These are phyloP conservation scores for Metarhizium anisopliae DNA, from an alignment of 2,329 filamentous ascomycete species.

Conservation along the genomic window DNA sequence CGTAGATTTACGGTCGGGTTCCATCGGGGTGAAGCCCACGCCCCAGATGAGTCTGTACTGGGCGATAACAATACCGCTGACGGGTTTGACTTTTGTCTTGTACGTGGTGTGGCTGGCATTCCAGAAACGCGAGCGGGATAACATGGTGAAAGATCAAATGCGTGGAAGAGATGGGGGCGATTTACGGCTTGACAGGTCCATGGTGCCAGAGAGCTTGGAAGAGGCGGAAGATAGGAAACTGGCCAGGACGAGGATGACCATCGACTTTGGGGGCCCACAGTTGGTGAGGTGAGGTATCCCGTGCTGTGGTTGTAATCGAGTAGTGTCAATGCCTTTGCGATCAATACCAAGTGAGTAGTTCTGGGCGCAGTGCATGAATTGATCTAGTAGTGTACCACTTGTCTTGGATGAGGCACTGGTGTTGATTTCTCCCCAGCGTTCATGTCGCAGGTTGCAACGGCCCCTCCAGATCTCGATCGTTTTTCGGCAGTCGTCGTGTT, in stretches of 20 bases:
- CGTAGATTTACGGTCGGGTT: conserved; percentile 9
- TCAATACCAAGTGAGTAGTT: too few species aligned
- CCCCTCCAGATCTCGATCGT: too few species aligned
- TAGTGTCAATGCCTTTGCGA: too few species aligned
- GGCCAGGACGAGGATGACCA: background rate
- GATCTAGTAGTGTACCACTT: too few species aligned
- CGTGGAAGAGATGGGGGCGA: background rate
- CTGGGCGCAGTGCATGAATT: too few species aligned
- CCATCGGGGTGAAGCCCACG: conserved; percentile 20
- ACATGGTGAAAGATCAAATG: conserved; percentile 4
- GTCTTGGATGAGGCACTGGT: too few species aligned
- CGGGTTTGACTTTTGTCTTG: conserved; percentile 23
- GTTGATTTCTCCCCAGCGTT: too few species aligned
- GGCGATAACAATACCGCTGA: conserved; percentile 30
- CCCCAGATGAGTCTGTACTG: conserved; percentile 32
- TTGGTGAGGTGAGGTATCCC: background rate
- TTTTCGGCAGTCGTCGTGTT: too few species aligned
- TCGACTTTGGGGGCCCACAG: background rate
- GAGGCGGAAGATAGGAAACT: background rate
- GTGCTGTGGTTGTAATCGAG: too few species aligned
- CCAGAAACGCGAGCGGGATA: conserved; percentile 15
- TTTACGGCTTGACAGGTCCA: background rate
- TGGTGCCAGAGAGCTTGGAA: too few species aligned
- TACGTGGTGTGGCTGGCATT: conserved; percentile 25
- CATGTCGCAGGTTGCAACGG: too few species aligned